Evolutionary conservation across 1,284 basidiomycete genomes (phyloP).

Genomic region (Ustilago tritici): DNA sequence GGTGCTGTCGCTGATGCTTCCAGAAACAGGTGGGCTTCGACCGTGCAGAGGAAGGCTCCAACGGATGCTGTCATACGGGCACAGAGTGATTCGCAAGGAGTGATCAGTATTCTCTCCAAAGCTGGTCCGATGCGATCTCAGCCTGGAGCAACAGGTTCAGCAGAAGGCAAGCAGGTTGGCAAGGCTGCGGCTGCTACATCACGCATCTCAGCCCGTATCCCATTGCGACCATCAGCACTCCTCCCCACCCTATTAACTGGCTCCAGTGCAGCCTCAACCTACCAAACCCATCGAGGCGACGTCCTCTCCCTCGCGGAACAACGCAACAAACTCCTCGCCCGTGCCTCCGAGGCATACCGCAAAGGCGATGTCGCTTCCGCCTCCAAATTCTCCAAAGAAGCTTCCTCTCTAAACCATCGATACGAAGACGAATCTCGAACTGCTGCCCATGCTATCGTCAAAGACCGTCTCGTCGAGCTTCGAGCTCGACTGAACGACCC

Average conservation of each 20-base stretch:
- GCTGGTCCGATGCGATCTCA: constrained; percentile 29
- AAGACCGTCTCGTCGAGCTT: constrained; percentile 78
- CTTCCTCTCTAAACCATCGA: constrained; percentile 88
- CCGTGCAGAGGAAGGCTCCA: constrained; percentile 45
- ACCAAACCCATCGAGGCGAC: constrained; percentile 86
- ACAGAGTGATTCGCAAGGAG: constrained; percentile 31
- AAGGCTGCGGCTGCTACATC: constrained; percentile 4
- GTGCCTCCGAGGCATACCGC: constrained; percentile 94
- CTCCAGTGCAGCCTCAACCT: constrained; percentile 78
- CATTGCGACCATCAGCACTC: constrained; percentile 85
- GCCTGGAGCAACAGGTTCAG: constrained; percentile 2
- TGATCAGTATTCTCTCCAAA: constrained; percentile 41
- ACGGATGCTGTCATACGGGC: constrained; percentile 27
- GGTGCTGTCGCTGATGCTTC: constrained; percentile 33
- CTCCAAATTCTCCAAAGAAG: constrained; percentile 91
- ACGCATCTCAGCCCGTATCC: constrained; percentile 40
- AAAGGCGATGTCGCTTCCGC: constrained; percentile 93
- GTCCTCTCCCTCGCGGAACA: constrained; percentile 91
- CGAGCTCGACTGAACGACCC: constrained; percentile 77
- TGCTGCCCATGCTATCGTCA: constrained; percentile 82
- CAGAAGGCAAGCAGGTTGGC: constrained; percentile 6
- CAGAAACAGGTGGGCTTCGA: constrained; percentile 60
- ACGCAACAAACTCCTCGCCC: constrained; percentile 91
- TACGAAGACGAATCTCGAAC: constrained; percentile 88
- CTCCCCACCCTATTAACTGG: constrained; percentile 81